phyloP scores from a whole-genome alignment of 352 stramenopile species.

The Halophytophthora polymorphica region DNA sequence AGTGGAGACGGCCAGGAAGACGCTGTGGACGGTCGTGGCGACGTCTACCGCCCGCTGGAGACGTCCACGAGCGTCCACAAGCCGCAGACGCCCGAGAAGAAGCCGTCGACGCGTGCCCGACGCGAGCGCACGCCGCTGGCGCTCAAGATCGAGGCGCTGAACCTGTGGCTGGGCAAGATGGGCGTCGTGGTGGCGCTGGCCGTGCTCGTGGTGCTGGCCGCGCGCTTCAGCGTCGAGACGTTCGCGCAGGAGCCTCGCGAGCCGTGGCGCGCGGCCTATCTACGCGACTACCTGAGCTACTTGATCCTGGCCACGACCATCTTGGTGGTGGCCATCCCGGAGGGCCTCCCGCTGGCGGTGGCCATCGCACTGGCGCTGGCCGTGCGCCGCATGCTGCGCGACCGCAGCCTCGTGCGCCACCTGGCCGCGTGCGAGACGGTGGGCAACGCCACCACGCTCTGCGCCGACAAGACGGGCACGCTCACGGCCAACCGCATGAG shows the following conservation, averaged over 20 bases:
- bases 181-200: conserved; percentile 49
- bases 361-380: conserved; percentile 88
- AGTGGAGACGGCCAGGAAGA: conserved; percentile 15
- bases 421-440: conserved; percentile 96
- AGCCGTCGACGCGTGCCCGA: conserved; percentile 5
- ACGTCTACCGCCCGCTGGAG: conserved; percentile 10
- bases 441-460: conserved; percentile 96
- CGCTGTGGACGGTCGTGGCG: conserved; percentile 35
- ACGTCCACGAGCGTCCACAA: conserved; percentile 1
- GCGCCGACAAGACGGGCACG: conserved; percentile 95
- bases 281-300: conserved; percentile 58
- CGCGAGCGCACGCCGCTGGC: conserved; percentile 54
- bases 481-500: conserved; percentile 96
- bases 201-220: conserved; percentile 60
- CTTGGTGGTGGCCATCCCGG: conserved; percentile 81
- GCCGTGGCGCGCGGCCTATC: conserved; percentile 31
- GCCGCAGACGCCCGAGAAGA: conserved; percentile 6
- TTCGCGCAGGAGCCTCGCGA: conserved; percentile 46
- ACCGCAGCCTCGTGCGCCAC: conserved; percentile 96
- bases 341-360: conserved; percentile 88
- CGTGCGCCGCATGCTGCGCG: conserved; percentile 94
- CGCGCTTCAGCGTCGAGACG: conserved; percentile 54
- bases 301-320: conserved; percentile 90
- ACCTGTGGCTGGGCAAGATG: conserved; percentile 66
- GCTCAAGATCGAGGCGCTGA: conserved; percentile 72